These are phyloP conservation scores for Chalciporus sphaerocephalus DNA, from an alignment of 768 basidiomycete genomes.

Conservation along the genomic window DNA sequence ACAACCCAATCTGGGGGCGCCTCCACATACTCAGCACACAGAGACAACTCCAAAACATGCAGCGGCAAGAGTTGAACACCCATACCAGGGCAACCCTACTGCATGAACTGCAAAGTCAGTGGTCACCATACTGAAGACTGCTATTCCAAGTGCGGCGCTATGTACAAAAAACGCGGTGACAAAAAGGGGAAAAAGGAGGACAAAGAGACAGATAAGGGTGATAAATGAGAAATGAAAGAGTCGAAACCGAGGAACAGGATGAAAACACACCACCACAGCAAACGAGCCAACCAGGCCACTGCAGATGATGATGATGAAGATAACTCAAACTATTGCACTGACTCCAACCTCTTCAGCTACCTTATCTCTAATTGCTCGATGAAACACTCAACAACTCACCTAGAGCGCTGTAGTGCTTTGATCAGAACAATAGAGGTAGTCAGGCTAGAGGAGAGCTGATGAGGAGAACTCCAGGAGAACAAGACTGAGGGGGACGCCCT, in stretches of 20 bases:
- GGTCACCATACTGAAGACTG: constrained; percentile 4
- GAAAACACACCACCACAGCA: not conserved
- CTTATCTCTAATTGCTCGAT: too few species aligned
- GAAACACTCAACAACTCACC: too few species aligned
- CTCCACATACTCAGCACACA: too few species aligned
- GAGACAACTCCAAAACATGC: too few species aligned
- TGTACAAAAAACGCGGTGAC: not conserved
- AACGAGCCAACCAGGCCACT: not conserved
- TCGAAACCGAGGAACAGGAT: not conserved
- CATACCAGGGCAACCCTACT: constrained; percentile 3
- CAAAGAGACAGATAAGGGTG: too few species aligned
- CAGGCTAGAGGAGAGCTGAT: too few species aligned
- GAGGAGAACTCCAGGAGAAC: too few species aligned
- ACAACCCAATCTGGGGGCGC: too few species aligned
- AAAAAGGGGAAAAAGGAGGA: not conserved
- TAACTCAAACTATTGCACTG: not conserved
- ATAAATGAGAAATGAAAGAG: too few species aligned
- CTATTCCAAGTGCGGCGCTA: not conserved
- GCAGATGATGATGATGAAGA: not conserved
- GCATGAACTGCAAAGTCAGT: not conserved
- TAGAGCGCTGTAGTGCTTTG: too few species aligned
- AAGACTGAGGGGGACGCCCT: too few species aligned
- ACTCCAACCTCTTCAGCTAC: not conserved
- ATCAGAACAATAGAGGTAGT: too few species aligned
- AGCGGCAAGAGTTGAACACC: not conserved